Evolutionary conservation across 2,329 filamentous ascomycete genomes (phyloP), one percentile per base, ranked within the genome.

Genomic region (Aspergillus pseudoterreus): DNA sequence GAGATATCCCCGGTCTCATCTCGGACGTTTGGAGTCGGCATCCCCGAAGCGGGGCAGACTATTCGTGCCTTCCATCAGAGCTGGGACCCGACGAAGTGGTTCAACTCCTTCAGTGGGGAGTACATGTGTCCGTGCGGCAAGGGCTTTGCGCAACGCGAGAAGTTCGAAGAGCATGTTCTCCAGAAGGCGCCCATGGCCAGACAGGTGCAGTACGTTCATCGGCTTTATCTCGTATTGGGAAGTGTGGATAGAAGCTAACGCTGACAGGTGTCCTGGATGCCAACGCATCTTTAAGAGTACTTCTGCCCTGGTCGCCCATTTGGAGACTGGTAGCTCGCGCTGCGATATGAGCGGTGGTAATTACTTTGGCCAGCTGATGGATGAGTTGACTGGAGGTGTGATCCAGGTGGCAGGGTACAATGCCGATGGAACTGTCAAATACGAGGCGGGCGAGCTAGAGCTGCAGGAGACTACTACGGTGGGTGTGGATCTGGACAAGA

Each of bases 261-360:
- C 47, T 58, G 45, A 57, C 44, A 70, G 69, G 35, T 77, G 74
- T 50, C 69, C 72, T 5, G 59, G 61, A 14, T 77, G 74, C 42
- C 56, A 66, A 44, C 71, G 67, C 35, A 43, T 57, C 22, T 77
- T 75, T 63, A 67, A 67, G 22, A 66, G 63, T 10, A 66, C 63
- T 0, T 54, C 69, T 0, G 71, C 71, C 0, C 60, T 75, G 4
- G 60, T 75, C n/a, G 66, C 69, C 0, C 75, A 77, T 50, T 68
- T 67, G 50, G 74, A 76, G 54, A 66, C 66, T 1, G 57, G 60
- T 2, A 70, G 57, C 11, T 61, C 58, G 22, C 65, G 65, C 17
- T 76, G 74, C 59, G 57, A 59, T 6, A 63, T 75, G 35, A 64
- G 59, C 27, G 54, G 65, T 1, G 60, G 57, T 17, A 42, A 49